phyloP scores from a whole-genome alignment of 2,329 filamentous ascomycete genomes.

The Verruconis gallopava region DNA sequence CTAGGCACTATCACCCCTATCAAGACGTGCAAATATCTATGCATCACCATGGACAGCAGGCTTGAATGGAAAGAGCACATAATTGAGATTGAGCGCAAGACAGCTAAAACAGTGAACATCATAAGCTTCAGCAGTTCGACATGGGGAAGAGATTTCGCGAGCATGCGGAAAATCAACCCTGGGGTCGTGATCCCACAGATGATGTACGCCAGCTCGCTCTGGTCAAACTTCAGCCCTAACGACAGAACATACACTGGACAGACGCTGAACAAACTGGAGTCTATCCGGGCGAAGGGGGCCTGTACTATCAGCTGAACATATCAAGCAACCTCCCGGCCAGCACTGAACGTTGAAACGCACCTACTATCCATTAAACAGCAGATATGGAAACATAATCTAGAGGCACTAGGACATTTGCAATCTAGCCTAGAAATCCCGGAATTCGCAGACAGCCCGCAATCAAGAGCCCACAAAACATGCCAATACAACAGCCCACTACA shows the following conservation, averaged over 20 bases:
- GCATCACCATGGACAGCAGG: constrained; percentile 15
- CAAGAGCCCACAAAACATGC: too few species aligned
- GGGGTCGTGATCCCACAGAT: too few species aligned
- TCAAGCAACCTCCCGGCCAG: too few species aligned
- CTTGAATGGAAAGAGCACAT: too few species aligned
- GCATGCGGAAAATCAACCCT: constrained; percentile 18
- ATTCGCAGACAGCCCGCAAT: too few species aligned
- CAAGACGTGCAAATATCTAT: constrained; percentile 13
- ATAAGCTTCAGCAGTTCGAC: constrained; percentile 12
- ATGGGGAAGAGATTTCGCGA: constrained; percentile 13
- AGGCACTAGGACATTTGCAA: too few species aligned
- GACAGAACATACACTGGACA: not conserved
- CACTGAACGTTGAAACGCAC: too few species aligned
- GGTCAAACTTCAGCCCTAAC: not conserved
- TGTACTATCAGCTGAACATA: not conserved
- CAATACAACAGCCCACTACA: too few species aligned
- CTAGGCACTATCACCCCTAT: constrained; percentile 12
- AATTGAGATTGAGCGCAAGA: constrained; percentile 12
- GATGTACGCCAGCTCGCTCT: too few species aligned
- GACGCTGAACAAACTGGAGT: not conserved
- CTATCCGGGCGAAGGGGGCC: not conserved
- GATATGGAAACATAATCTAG: constrained; percentile 3
- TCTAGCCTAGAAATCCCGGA: too few species aligned
- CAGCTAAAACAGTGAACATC: constrained; percentile 12
- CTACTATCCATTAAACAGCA: not conserved